These are phyloP conservation scores for Nicotiana sylvestris DNA, from an alignment of 257 asterid species.

Conservation along the genomic window DNA sequence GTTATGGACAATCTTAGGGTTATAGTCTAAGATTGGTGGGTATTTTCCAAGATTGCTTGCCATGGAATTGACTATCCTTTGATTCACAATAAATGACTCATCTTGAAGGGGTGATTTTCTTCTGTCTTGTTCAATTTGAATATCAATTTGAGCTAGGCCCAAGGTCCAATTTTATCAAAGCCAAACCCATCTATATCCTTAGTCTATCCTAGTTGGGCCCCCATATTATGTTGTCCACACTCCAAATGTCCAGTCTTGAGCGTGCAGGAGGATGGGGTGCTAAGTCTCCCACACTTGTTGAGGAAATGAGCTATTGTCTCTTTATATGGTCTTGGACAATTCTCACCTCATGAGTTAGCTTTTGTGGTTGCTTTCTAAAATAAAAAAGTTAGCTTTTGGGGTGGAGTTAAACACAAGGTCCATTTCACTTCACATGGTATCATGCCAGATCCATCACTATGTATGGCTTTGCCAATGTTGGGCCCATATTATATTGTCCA, in stretches of 20 bases:
- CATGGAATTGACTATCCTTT: background rate
- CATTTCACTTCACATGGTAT: too few relatives aligned
- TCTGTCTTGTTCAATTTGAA: background rate
- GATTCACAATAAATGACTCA: background rate
- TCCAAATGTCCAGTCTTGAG: background rate
- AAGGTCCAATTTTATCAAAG: background rate
- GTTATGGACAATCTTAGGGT: background rate
- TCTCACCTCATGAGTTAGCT: too few relatives aligned
- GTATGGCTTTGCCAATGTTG: too few relatives aligned
- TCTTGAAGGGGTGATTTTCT: slow-evolving; percentile 12
- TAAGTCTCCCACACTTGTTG: background rate
- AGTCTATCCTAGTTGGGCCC: background rate
- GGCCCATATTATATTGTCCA: too few relatives aligned
- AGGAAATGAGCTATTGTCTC: background rate
- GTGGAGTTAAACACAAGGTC: too few relatives aligned
- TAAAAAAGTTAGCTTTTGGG: too few relatives aligned
- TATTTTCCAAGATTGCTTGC: background rate
- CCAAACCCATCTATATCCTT: background rate
- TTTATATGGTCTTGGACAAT: background rate
- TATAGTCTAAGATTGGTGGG: background rate
- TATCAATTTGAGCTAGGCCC: background rate
- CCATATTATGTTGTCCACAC: background rate
- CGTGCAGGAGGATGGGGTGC: background rate
- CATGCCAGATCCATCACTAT: too few relatives aligned
- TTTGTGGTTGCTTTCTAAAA: too few relatives aligned